phyloP scores from a whole-genome alignment of 108 stramenopile species.

The Nitzschia palea region DNA sequence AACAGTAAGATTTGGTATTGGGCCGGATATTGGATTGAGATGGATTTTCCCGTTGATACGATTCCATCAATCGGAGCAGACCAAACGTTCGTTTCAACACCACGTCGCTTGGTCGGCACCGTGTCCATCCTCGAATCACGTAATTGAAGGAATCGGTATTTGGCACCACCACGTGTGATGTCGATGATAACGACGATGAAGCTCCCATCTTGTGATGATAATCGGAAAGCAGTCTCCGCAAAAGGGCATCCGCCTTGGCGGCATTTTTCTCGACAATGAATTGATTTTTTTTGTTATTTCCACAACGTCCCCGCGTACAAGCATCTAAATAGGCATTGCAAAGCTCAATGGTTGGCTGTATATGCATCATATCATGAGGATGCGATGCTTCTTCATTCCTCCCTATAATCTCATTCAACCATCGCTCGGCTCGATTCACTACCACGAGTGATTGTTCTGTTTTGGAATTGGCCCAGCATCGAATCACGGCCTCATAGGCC shows the following conservation, averaged over 20 bases:
- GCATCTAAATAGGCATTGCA: constrained; percentile 74
- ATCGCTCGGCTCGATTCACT: constrained; percentile 66
- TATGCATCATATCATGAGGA: neutral
- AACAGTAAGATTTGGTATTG: constrained; percentile 65
- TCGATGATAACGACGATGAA: too few relatives aligned
- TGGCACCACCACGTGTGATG: constrained; percentile 30
- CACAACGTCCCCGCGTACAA: constrained; percentile 64
- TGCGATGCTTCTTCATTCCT: constrained; percentile 12
- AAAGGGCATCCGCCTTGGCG: constrained; percentile 50
- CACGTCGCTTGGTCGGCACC: constrained; percentile 45
- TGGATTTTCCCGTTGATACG: constrained; percentile 40
- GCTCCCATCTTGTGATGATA: constrained; percentile 1
- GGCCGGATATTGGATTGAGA: constrained; percentile 40
- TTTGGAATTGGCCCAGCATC: constrained; percentile 60
- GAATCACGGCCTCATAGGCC: constrained; percentile 72
- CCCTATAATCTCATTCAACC: constrained; percentile 58
- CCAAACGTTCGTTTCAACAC: constrained; percentile 46
- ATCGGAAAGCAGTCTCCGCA: constrained; percentile 39
- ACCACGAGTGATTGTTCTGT: constrained; percentile 48
- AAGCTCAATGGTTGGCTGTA: constrained; percentile 54
- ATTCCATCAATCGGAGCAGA: constrained; percentile 64
- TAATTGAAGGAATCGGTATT: constrained; percentile 74
- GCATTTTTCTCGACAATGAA: constrained; percentile 34
- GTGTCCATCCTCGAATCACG: constrained; percentile 76
- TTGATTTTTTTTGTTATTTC: constrained; percentile 21